Evolutionary conservation across 805 yeast species (phyloP).

Genomic region (Schizosaccharomyces osmophilus): DNA sequence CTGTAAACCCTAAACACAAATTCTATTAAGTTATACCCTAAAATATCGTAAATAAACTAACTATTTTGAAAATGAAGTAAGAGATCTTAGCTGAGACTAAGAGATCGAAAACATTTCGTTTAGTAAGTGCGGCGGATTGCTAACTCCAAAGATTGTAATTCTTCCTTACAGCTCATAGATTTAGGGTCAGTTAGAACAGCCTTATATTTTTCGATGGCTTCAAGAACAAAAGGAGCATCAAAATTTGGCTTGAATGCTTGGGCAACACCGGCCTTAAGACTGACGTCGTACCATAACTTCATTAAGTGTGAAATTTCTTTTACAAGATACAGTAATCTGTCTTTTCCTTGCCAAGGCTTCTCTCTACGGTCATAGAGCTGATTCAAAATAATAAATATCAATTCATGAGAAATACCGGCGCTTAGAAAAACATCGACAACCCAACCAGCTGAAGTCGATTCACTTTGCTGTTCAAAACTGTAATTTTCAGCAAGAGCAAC

Average conservation of each 20-base stretch:
- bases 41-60: too few relatives aligned
- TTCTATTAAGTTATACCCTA: too few relatives aligned
- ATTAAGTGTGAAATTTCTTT: neutral
- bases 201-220: neutral
- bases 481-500: slow-evolving; percentile 39
- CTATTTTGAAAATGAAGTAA: too few relatives aligned
- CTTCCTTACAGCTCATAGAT: neutral
- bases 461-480: slow-evolving; percentile 20
- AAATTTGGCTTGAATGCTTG: neutral
- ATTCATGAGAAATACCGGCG: slow-evolving; percentile 14
- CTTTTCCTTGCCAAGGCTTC: slow-evolving; percentile 9
- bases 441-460: slow-evolving; percentile 19
- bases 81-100: too few relatives aligned
- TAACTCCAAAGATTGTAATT: neutral
- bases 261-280: neutral
- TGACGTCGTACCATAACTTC: neutral
- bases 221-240: neutral
- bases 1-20: too few relatives aligned
- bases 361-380: slow-evolving; percentile 13
- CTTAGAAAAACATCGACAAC: slow-evolving; percentile 16
- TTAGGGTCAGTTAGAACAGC: neutral
- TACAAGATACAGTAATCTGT: neutral
- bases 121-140: neutral
- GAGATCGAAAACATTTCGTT: neutral
- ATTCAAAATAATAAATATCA: slow-evolving; percentile 11